Percentiles rank a stretch among this genome's conserved stretches.
Conservation (phyloP, 345 rosid species). For the Balakata baccata region DNA sequence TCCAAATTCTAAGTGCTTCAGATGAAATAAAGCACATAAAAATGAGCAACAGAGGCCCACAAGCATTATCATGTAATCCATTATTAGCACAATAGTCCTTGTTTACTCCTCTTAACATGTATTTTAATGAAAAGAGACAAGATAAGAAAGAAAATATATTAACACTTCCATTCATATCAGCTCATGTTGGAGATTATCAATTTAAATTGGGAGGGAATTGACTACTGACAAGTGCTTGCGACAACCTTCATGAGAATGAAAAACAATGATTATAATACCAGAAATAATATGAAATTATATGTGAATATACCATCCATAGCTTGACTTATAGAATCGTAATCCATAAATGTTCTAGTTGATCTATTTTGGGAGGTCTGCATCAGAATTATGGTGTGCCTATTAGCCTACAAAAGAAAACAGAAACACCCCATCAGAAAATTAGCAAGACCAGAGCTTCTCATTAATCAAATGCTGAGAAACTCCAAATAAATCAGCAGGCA, state of each 20-base stretch:
- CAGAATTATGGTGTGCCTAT: conserved; percentile 86
- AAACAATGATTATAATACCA: background rate
- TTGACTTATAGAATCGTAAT: conserved; percentile 76
- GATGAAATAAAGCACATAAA: background rate
- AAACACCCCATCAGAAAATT: conserved; percentile 4
- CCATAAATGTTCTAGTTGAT: conserved; percentile 91
- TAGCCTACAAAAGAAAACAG: conserved; percentile 51
- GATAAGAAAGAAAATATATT: background rate
- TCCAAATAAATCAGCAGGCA: background rate
- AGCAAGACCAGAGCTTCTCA: background rate
- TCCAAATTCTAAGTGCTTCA: background rate
- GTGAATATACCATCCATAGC: conserved; percentile 85
- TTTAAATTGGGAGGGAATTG: background rate
- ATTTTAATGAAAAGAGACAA: background rate
- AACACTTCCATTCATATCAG: background rate
- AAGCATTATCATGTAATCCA: background rate
- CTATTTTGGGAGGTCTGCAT: conserved; percentile 78
- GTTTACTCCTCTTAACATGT: background rate
- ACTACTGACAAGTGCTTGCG: background rate
- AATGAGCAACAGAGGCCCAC: background rate
- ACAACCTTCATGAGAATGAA: background rate
- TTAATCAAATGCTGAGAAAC: background rate
- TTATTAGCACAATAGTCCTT: background rate
- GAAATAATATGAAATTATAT: background rate
- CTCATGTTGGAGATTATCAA: background rate